Percentiles rank a stretch among this genome's conserved stretches.
Evolutionary conservation across 2,329 filamentous ascomycete genomes (phyloP).

Genomic region (Thermochaetoides dissita): DNA sequence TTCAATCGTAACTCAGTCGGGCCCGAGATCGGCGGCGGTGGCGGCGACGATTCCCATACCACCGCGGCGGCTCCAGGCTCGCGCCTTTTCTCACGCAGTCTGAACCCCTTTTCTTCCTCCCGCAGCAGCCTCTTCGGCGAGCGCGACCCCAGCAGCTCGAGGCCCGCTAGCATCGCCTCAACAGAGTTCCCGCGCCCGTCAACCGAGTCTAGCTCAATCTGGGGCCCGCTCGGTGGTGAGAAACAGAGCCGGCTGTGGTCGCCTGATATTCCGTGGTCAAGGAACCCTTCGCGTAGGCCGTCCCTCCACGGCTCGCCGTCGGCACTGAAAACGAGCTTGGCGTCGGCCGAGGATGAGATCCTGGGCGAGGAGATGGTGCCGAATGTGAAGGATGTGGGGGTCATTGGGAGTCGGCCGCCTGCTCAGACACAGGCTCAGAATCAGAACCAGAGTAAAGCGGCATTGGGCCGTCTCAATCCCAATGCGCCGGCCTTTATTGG

Average conservation of each 20-base stretch:
- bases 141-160: constrained; percentile 43
- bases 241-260: constrained; percentile 52
- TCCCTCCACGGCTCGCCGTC: constrained; percentile 67
- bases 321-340: constrained; percentile 44
- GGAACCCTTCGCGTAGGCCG: constrained; percentile 65
- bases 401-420: constrained; percentile 67
- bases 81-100: constrained; percentile 26
- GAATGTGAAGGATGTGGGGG: constrained; percentile 45
- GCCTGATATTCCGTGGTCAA: constrained; percentile 38
- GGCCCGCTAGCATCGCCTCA: constrained; percentile 56
- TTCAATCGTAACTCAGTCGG: constrained; percentile 41
- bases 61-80: constrained; percentile 22
- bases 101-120: constrained; percentile 34
- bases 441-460: not conserved
- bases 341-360: constrained; percentile 51
- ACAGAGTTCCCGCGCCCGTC: constrained; percentile 63
- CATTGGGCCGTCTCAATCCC: constrained; percentile 58
- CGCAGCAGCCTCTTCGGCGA: constrained; percentile 36
- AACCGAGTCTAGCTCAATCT: constrained; percentile 64
- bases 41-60: constrained; percentile 21
- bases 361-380: constrained; percentile 42
- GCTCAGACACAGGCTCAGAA: constrained; percentile 19
- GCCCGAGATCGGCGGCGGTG: constrained; percentile 25
- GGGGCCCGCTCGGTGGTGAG: constrained; percentile 38
- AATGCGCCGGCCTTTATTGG: constrained; percentile 78